Percentiles rank a stretch among this genome's conserved stretches.
These are phyloP conservation scores for Gomphus bonarii DNA, from an alignment of 1,284 basidiomycete genomes.

Conservation along the genomic window DNA sequence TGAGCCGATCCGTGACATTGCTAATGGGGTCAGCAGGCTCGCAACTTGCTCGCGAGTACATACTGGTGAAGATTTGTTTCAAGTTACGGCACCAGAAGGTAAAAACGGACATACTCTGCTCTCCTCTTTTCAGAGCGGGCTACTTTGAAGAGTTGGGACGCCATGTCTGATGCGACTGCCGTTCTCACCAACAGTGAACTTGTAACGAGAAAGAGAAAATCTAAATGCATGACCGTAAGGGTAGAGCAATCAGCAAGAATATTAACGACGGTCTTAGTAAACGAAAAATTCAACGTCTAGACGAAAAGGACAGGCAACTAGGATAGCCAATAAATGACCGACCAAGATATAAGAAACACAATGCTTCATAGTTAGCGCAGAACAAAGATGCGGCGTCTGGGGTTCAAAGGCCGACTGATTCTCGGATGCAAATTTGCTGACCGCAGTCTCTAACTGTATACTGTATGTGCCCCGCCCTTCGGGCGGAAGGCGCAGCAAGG, in stretches of 20 bases:
- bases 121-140: not conserved
- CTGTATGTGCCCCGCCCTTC: no score
- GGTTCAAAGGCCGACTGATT: no score
- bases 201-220: not conserved
- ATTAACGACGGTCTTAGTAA: not conserved
- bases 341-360: no score
- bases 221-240: not conserved
- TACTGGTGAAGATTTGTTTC: not conserved
- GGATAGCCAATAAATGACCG: no score
- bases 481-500: no score
- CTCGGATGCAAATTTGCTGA: no score
- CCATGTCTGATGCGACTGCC: not conserved
- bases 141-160: not conserved
- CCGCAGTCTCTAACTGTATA: no score
- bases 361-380: no score
- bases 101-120: not conserved
- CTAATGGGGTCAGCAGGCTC: slow-evolving; percentile 44
- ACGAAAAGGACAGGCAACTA: no score
- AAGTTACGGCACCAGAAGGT: not conserved
- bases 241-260: not conserved
- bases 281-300: no score
- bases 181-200: slow-evolving; percentile 3
- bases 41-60: slow-evolving; percentile 24
- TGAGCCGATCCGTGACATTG: slow-evolving; percentile 61
- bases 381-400: no score